phyloP scores from a whole-genome alignment of 1,284 basidiomycete species.

The Pseudozyma sp. region DNA sequence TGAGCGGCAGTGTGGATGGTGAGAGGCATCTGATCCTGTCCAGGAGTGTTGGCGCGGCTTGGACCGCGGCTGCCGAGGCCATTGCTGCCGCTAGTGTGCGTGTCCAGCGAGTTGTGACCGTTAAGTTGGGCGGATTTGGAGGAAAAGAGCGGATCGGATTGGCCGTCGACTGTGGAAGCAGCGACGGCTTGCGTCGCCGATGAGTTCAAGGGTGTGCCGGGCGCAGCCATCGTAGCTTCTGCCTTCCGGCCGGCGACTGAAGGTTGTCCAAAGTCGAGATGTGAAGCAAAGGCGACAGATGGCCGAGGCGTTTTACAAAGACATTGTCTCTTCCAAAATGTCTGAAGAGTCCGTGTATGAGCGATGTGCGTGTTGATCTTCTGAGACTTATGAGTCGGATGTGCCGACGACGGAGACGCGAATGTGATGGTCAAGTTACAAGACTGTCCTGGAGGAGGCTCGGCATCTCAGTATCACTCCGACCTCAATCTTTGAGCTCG shows the following conservation, averaged over 20 bases:
- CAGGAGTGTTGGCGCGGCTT: constrained; percentile 36
- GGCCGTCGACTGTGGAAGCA: constrained; percentile 11
- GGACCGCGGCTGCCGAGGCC: constrained; percentile 16
- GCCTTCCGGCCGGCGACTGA: too few relatives aligned
- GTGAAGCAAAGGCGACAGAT: not conserved
- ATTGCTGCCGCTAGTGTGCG: constrained; percentile 16
- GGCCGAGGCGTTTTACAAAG: not conserved
- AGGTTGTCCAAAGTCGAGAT: not conserved
- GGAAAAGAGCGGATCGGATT: constrained; percentile 26
- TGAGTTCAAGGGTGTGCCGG: constrained; percentile 28
- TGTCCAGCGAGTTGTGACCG: constrained; percentile 11
- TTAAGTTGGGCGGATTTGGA: constrained; percentile 12
- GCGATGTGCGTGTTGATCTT: not conserved
- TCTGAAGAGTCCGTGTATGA: too few relatives aligned
- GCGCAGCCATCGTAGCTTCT: constrained; percentile 35
- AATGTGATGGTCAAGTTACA: too few relatives aligned
- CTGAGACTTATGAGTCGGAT: constrained; percentile 6
- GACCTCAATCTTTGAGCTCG: not conserved
- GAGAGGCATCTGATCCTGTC: constrained; percentile 34
- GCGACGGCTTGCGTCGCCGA: constrained; percentile 25
- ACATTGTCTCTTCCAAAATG: too few relatives aligned
- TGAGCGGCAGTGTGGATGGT: constrained; percentile 88
- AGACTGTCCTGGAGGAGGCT: too few relatives aligned
- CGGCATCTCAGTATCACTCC: too few relatives aligned
- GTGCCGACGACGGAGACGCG: not conserved